These are phyloP conservation scores for Talaromyces nanjingensis DNA, from an alignment of 495 filamentous ascomycete species.

Conservation along the genomic window DNA sequence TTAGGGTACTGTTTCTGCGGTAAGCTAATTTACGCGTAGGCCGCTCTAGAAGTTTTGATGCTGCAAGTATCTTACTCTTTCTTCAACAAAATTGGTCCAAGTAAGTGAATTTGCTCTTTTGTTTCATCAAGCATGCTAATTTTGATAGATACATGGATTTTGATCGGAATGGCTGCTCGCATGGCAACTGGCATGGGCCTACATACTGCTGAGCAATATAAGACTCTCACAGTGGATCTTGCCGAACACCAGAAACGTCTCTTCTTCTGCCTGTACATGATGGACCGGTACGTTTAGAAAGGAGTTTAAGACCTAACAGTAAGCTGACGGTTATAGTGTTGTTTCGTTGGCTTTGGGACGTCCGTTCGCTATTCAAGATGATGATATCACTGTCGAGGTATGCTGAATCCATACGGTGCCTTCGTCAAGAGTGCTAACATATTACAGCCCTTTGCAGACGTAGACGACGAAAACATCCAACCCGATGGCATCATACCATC, in stretches of 20 bases:
- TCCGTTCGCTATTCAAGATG: constrained; percentile 33
- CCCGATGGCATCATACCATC: constrained; percentile 15
- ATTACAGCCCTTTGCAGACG: constrained; percentile 24
- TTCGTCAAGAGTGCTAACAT: not conserved
- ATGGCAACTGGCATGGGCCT: constrained; percentile 30
- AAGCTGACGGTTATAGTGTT: constrained; percentile 16
- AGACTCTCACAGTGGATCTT: constrained; percentile 17
- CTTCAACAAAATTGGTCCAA: constrained; percentile 35
- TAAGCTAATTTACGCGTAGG: constrained; percentile 13
- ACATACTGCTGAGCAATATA: constrained; percentile 20
- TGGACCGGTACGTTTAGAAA: constrained; percentile 28
- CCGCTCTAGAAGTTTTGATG: constrained; percentile 31
- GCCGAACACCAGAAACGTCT: constrained; percentile 29
- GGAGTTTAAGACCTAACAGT: not conserved
- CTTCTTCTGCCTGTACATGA: constrained; percentile 39
- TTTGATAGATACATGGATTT: constrained; percentile 24
- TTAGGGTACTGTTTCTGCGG: not conserved
- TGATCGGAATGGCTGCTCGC: constrained; percentile 26
- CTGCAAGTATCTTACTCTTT: constrained; percentile 37
- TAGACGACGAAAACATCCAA: constrained; percentile 28
- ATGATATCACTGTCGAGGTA: constrained; percentile 31
- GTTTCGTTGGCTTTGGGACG: constrained; percentile 33
- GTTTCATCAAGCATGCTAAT: not conserved
- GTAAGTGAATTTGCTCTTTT: constrained; percentile 13
- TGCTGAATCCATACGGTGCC: not conserved